Conservation (phyloP, 176 grass and related monocot genomes). For the Zoysia japonica region DNA sequence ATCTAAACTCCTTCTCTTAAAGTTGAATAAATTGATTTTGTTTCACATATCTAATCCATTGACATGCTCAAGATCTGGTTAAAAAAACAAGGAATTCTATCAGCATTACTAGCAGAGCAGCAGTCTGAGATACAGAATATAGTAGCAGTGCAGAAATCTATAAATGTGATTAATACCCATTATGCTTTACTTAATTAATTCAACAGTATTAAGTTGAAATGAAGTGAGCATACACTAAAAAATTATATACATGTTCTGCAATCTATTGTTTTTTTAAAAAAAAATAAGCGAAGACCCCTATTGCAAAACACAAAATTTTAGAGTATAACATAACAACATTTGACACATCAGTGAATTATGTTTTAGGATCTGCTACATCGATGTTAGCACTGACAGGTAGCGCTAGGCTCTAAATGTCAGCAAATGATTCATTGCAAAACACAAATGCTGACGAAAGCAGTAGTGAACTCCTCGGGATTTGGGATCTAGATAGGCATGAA, state of each 20-base stretch:
- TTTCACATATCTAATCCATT: constrained; percentile 13
- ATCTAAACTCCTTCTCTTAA: constrained; percentile 40
- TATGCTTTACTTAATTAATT: neutral
- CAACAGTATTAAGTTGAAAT: neutral
- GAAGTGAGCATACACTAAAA: neutral
- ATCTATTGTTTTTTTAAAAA: neutral
- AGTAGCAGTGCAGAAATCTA: neutral
- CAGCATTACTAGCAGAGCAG: neutral
- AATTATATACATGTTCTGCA: neutral
- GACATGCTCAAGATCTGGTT: constrained; percentile 8
- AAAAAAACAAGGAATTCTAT: neutral
- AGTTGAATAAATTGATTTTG: neutral
- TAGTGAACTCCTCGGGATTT: neutral
- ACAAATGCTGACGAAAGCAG: neutral
- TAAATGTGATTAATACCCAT: neutral
- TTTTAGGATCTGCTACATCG: neutral
- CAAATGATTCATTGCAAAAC: neutral
- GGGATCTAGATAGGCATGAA: neutral
- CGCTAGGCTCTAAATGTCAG: neutral
- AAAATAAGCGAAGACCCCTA: neutral
- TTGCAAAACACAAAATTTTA: neutral
- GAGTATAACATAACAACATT: neutral
- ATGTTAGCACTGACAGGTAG: neutral
- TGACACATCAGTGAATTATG: neutral
- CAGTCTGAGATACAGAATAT: neutral